These are phyloP conservation scores for Diaporthe humulicola DNA, from an alignment of 2,329 filamentous ascomycete species.

Conservation along the genomic window DNA sequence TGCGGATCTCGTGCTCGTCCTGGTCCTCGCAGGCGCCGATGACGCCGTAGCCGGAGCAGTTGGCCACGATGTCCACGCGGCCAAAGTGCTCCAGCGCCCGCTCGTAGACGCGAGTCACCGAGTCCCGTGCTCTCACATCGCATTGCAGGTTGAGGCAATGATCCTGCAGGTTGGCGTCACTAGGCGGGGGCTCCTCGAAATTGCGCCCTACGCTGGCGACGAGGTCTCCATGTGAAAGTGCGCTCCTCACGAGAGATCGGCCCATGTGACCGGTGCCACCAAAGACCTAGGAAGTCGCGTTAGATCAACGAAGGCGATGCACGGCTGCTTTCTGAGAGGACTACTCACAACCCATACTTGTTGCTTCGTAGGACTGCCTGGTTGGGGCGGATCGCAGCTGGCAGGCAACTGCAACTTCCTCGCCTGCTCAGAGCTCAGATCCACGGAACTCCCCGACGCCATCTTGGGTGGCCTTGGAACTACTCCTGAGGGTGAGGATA, in stretches of 20 bases:
- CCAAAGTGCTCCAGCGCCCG: constrained; percentile 81
- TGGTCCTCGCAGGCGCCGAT: constrained; percentile 97
- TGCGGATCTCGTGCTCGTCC: constrained; percentile 92
- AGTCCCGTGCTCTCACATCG: constrained; percentile 87
- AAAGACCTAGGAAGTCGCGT: constrained; percentile 74
- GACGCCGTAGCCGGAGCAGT: constrained; percentile 95
- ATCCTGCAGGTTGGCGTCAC: constrained; percentile 79
- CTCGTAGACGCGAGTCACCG: constrained; percentile 79
- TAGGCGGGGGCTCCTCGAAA: constrained; percentile 79
- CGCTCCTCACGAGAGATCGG: constrained; percentile 86
- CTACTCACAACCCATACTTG: constrained; percentile 87
- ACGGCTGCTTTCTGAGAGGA: constrained; percentile 24
- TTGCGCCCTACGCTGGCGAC: constrained; percentile 89
- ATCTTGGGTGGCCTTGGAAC: constrained; percentile 36
- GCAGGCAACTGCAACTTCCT: constrained; percentile 75
- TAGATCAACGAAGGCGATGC: constrained; percentile 14
- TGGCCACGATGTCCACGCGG: constrained; percentile 88
- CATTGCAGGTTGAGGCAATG: constrained; percentile 87
- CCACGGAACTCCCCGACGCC: constrained; percentile 44
- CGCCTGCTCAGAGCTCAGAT: constrained; percentile 47
- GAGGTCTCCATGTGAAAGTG: constrained; percentile 83
- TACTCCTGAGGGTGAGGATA: constrained; percentile 2
- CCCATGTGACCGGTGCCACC: constrained; percentile 98
- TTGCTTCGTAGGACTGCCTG: constrained; percentile 77
- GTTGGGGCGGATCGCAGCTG: constrained; percentile 87